A percentile compares a stretch with the other conserved stretches of the same genome.
Conservation (phyloP, 1,284 basidiomycete species). For the Cutaneotrichosporon sp. region DNA sequence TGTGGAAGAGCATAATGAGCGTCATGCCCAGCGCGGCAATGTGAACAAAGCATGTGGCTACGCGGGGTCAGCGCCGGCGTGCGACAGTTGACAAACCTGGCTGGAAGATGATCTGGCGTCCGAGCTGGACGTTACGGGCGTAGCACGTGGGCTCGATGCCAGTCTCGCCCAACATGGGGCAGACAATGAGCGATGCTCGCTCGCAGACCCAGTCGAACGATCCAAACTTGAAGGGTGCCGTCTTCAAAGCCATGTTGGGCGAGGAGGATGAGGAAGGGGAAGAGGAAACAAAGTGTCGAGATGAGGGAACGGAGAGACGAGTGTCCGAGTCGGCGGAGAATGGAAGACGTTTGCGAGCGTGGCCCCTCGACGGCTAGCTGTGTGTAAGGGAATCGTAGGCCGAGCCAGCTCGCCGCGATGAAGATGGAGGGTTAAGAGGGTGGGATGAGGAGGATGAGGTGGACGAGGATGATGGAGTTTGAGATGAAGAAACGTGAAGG, state of each 20-base stretch:
- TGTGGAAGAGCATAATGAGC: constrained; percentile 96
- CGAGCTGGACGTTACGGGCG: constrained; percentile 93
- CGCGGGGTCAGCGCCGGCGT: background rate
- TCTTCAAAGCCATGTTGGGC: constrained; percentile 25
- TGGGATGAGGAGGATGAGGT: background rate
- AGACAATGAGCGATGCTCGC: constrained; percentile 88
- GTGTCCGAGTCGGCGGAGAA: too few relatives aligned
- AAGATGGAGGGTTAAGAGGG: background rate
- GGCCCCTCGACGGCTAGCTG: background rate
- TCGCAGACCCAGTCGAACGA: constrained; percentile 88
- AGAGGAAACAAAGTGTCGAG: background rate
- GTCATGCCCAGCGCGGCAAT: constrained; percentile 98
- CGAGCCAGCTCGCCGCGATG: background rate
- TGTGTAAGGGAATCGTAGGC: background rate
- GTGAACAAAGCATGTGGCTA: constrained; percentile 95
- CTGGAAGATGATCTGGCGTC: constrained; percentile 91
- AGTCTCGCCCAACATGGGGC: constrained; percentile 79
- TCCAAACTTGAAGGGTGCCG: constrained; percentile 62
- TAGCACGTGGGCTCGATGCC: constrained; percentile 95
- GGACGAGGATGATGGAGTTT: background rate
- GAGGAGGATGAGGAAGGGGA: background rate
- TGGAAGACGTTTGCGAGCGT: constrained; percentile 1
- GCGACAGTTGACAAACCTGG: constrained; percentile 68
- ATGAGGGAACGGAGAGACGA: too few relatives aligned
- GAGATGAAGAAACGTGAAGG: background rate